Evolutionary conservation across 768 basidiomycete species (phyloP).

Genomic region (Tylopilus sp.): DNA sequence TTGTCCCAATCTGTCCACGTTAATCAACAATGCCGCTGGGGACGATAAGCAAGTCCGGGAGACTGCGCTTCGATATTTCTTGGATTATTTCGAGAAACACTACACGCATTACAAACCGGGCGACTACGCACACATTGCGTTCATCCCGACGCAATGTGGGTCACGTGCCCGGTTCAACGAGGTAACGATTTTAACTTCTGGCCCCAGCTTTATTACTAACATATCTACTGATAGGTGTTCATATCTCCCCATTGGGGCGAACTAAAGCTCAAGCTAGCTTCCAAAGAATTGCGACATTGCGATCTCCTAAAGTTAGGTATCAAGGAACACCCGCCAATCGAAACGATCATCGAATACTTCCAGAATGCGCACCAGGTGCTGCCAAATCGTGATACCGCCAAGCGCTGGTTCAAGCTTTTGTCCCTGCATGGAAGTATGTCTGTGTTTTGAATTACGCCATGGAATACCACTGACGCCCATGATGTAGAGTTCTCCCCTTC

Average conservation of each 20-base stretch:
- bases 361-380: not conserved
- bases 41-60: not conserved
- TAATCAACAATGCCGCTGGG: constrained; percentile 10
- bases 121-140: constrained; percentile 3
- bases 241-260: constrained; percentile 3
- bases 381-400: not conserved
- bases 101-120: constrained; percentile 10
- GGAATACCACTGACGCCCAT: not conserved
- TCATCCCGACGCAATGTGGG: constrained; percentile 12
- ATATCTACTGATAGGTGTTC: constrained; percentile 8
- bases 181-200: not conserved
- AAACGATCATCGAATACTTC: not conserved
- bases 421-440: constrained; percentile 9
- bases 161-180: constrained; percentile 5
- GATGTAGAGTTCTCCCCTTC: constrained; percentile 5
- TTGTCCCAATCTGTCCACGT: constrained; percentile 2
- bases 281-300: not conserved
- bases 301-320: constrained; percentile 12
- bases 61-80: constrained; percentile 8
- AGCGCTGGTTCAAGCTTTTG: constrained; percentile 10
- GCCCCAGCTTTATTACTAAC: not conserved
- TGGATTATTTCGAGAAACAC: constrained; percentile 3
- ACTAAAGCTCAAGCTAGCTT: constrained; percentile 9
- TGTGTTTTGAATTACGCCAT: not conserved
- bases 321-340: constrained; percentile 4